A percentile compares a stretch with the other conserved stretches of the same genome.
Evolutionary conservation across 192 early-diverging fungal species (phyloP).

Genomic region (Backusella macrospora): DNA sequence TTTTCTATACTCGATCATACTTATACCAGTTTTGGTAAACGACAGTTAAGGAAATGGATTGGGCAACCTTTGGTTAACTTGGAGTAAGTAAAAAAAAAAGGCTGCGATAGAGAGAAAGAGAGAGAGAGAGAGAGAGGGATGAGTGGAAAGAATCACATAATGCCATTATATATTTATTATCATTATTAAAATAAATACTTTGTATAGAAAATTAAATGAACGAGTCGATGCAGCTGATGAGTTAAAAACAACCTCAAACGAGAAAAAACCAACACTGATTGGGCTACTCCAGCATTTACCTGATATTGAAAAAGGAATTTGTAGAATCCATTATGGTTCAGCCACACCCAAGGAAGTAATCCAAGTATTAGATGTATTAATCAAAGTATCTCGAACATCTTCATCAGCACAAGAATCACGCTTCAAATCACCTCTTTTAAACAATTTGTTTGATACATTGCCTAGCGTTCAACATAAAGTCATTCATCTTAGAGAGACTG

Average conservation of each 20-base stretch:
- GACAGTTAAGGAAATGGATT: constrained; percentile 72
- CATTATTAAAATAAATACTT: neutral
- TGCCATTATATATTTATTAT: neutral
- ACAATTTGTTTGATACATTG: constrained; percentile 43
- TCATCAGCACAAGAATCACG: neutral
- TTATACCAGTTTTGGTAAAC: constrained; percentile 61
- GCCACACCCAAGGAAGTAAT: constrained; percentile 66
- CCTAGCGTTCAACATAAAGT: constrained; percentile 28
- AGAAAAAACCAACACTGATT: constrained; percentile 40
- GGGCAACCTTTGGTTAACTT: constrained; percentile 63
- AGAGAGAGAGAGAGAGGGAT: no score
- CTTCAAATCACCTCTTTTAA: constrained; percentile 40
- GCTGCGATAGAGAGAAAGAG: no score
- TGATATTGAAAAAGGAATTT: constrained; percentile 69
- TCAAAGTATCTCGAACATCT: constrained; percentile 40
- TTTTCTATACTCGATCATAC: constrained; percentile 71
- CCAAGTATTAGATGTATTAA: constrained; percentile 50
- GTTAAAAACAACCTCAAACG: constrained; percentile 40
- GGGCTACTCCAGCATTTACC: constrained; percentile 51
- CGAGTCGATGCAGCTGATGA: constrained; percentile 67
- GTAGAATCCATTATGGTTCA: constrained; percentile 64
- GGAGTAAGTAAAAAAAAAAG: constrained; percentile 24
- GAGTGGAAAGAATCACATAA: neutral
- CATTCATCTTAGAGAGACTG: neutral
- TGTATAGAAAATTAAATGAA: constrained; percentile 45